Conservation (phyloP, 768 basidiomycete species). For the Trametes coccinea region DNA sequence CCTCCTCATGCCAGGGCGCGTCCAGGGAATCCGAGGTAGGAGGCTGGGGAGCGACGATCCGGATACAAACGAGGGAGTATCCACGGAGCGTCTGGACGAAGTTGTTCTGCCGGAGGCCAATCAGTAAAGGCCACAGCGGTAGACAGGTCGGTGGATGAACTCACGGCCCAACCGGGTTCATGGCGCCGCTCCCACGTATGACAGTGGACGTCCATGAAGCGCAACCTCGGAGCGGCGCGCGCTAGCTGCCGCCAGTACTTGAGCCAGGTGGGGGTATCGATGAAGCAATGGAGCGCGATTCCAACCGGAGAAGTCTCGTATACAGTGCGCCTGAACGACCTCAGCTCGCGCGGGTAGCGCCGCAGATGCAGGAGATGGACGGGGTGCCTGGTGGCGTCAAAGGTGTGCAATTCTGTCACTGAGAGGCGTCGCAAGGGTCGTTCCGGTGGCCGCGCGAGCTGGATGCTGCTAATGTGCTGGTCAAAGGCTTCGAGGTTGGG, state of each 20-base stretch:
- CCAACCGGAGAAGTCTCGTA: conserved; percentile 13
- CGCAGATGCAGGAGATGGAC: conserved; percentile 14
- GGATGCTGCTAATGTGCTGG: conserved; percentile 12
- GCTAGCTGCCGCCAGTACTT: conserved; percentile 13
- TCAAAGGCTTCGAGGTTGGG: conserved; percentile 7
- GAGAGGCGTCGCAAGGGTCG: conserved; percentile 12
- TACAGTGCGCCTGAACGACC: conserved; percentile 9
- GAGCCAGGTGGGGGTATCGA: conserved; percentile 11
- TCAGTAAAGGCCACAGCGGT: no score
- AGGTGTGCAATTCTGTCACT: conserved; percentile 1
- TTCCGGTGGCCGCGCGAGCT: neutral
- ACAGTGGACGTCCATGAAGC: conserved; percentile 16
- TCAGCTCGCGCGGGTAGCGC: conserved; percentile 11
- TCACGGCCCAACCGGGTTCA: conserved; percentile 13
- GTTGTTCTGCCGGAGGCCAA: neutral
- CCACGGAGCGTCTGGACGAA: conserved; percentile 12
- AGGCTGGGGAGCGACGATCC: conserved; percentile 12
- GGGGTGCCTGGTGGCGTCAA: neutral
- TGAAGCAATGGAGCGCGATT: conserved; percentile 10
- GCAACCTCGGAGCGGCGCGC: conserved; percentile 7
- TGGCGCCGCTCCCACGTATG: conserved; percentile 13
- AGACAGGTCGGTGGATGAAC: neutral
- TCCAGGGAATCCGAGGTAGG: conserved; percentile 6
- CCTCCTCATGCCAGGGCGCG: conserved; percentile 11
- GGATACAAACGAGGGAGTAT: conserved; percentile 9